These are phyloP conservation scores for Rubus idaeus DNA, from an alignment of 306 rosid genomes.

Conservation along the genomic window DNA sequence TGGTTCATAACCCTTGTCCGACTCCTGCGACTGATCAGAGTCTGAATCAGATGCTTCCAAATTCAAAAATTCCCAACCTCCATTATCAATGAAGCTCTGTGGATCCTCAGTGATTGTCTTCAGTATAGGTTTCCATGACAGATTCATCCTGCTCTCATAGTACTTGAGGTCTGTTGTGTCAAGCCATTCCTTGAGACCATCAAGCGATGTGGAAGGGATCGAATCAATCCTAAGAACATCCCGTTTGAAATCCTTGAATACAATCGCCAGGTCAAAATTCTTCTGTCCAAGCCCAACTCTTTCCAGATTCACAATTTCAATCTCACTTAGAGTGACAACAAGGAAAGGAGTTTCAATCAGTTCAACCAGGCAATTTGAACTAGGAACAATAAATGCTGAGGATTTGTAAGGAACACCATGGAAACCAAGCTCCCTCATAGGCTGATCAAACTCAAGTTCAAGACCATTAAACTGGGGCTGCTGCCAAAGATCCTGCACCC, in stretches of 20 bases:
- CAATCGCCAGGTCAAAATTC: conserved; percentile 90
- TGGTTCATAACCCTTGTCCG: conserved; percentile 89
- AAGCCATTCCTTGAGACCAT: conserved; percentile 95
- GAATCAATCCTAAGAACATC: conserved; percentile 95
- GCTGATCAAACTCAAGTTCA: conserved; percentile 95
- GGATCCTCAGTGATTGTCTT: conserved; percentile 97
- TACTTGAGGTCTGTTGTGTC: conserved; percentile 92
- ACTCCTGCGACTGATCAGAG: conserved; percentile 72
- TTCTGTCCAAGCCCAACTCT: conserved; percentile 99
- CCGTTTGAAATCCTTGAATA: conserved; percentile 86
- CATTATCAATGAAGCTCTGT: conserved; percentile 84
- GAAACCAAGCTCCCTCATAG: conserved; percentile 94
- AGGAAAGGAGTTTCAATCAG: conserved; percentile 89
- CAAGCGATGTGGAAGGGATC: conserved; percentile 83
- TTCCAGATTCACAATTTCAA: conserved; percentile 94
- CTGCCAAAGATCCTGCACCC: conserved; percentile 94
- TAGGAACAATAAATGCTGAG: conserved; percentile 85
- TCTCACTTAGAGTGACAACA: conserved; percentile 81
- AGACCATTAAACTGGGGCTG: conserved; percentile 79
- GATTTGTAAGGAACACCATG: conserved; percentile 93
- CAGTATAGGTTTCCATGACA: conserved; percentile 91
- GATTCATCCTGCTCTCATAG: conserved; percentile 93
- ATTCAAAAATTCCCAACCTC: conserved; percentile 98
- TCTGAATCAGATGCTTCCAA: conserved; percentile 93
- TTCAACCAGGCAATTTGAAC: conserved; percentile 87